Percentiles rank a stretch among this genome's conserved stretches.
Evolutionary conservation across 2,329 filamentous ascomycete species (phyloP).

Genomic region (Gyromitra esculenta): DNA sequence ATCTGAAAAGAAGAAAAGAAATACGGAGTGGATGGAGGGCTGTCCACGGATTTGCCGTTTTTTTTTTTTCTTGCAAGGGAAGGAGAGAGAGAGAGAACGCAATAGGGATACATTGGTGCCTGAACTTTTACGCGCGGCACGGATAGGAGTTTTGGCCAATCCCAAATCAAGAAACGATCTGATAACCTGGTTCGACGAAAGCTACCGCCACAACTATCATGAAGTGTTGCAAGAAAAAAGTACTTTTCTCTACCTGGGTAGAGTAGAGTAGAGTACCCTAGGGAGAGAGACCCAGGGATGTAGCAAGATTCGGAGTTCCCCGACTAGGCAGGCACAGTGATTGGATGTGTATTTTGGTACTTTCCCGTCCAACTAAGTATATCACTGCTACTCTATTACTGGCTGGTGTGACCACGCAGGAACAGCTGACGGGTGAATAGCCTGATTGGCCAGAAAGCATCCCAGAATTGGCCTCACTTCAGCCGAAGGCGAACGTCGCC

Average conservation of each 20-base stretch:
- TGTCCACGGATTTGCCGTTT: not conserved
- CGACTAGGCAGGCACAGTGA: not conserved
- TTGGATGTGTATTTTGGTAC: not conserved
- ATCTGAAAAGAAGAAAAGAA: not conserved
- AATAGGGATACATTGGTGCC: not conserved
- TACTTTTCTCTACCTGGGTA: not conserved
- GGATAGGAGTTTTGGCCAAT: not conserved
- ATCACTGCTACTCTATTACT: not conserved
- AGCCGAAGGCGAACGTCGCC: not conserved
- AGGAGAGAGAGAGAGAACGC: not conserved
- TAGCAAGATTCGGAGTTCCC: not conserved
- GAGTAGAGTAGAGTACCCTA: not conserved
- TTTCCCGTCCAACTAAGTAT: not conserved
- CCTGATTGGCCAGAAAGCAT: not conserved
- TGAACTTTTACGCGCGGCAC: not conserved
- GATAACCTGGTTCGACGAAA: not conserved
- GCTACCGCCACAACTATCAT: not conserved
- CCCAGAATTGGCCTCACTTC: not conserved
- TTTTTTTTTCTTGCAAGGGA: not conserved
- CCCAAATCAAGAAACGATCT: not conserved
- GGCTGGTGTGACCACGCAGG: not conserved
- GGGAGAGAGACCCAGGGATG: not conserved
- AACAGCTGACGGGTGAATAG: slow-evolving; percentile 1
- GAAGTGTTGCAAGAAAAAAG: not conserved
- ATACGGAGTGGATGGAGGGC: not conserved